phyloP scores from a whole-genome alignment of 495 filamentous ascomycete genomes.

The Penicillium bovifimosum region DNA sequence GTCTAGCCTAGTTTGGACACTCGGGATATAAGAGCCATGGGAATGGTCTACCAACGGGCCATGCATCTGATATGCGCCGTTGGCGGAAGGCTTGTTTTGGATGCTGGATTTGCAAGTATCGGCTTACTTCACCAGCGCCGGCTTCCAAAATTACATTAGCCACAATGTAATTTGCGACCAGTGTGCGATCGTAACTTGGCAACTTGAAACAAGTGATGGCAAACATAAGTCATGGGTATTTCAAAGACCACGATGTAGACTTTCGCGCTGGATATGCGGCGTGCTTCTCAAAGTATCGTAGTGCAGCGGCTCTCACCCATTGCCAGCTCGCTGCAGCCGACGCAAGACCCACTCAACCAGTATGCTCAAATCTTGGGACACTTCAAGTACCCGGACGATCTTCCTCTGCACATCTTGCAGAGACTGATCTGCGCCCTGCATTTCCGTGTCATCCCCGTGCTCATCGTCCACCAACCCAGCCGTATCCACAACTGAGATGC shows the following conservation, averaged over 20 bases:
- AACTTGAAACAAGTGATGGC: background rate
- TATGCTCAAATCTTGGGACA: slow-evolving; percentile 50
- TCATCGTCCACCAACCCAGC: slow-evolving; percentile 27
- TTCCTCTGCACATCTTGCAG: slow-evolving; percentile 33
- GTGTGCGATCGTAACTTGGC: background rate
- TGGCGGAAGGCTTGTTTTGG: background rate
- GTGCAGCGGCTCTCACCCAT: slow-evolving; percentile 14
- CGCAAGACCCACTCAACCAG: slow-evolving; percentile 51
- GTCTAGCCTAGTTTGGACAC: no score
- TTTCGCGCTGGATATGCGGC: background rate
- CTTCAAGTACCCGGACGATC: slow-evolving; percentile 39
- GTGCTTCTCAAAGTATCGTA: background rate
- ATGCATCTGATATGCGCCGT: background rate
- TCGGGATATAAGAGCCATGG: no score
- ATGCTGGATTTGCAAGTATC: background rate
- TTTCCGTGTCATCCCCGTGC: slow-evolving; percentile 15
- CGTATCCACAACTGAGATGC: slow-evolving; percentile 42
- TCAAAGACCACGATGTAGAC: background rate
- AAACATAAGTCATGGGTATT: background rate
- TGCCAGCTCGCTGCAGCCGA: slow-evolving; percentile 29
- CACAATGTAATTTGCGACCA: background rate
- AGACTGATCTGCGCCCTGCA: slow-evolving; percentile 18
- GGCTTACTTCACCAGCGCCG: background rate
- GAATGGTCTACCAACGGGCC: background rate
- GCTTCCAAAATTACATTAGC: background rate